Evolutionary conservation across 2,329 filamentous ascomycete genomes (phyloP).

Genomic region (Aspergillus tubingensis): DNA sequence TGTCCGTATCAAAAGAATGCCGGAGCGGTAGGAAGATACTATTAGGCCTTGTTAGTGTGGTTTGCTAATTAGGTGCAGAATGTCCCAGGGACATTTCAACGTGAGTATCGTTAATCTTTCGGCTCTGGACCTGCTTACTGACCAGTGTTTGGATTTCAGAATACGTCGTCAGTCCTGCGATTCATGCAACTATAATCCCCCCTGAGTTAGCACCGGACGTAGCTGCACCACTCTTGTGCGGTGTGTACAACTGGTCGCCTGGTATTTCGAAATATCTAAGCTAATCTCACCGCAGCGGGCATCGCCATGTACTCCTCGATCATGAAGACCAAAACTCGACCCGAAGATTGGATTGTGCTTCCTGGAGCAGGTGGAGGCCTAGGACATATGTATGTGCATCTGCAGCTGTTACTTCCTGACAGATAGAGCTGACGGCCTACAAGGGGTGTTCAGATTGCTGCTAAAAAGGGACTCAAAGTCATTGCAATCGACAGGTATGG

Average conservation of each 20-base stretch:
- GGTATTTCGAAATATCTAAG: background rate
- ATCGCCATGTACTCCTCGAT: conserved; percentile 45
- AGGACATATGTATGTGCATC: conserved; percentile 39
- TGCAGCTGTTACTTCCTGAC: background rate
- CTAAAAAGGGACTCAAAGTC: conserved; percentile 38
- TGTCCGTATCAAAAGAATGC: conserved; percentile 43
- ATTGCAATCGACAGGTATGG: conserved; percentile 41
- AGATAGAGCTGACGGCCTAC: background rate
- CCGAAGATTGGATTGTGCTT: conserved; percentile 40
- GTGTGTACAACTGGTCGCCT: conserved; percentile 22
- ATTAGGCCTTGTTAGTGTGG: background rate
- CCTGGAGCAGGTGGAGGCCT: conserved; percentile 41
- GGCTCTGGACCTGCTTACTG: background rate
- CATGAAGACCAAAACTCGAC: conserved; percentile 37
- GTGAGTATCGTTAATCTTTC: conserved; percentile 17
- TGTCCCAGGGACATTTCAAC: conserved; percentile 42
- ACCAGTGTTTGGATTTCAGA: conserved; percentile 20
- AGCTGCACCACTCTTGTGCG: conserved; percentile 41
- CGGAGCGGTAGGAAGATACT: conserved; percentile 32
- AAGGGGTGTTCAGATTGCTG: conserved; percentile 42
- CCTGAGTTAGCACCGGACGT: conserved; percentile 32
- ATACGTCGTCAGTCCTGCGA: conserved; percentile 39
- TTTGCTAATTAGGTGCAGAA: conserved; percentile 27
- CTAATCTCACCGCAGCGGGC: conserved; percentile 28
- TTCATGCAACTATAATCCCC: conserved; percentile 40